Evolutionary conservation across 129 eudicot species (phyloP).

Genomic region (Mikania micrantha): DNA sequence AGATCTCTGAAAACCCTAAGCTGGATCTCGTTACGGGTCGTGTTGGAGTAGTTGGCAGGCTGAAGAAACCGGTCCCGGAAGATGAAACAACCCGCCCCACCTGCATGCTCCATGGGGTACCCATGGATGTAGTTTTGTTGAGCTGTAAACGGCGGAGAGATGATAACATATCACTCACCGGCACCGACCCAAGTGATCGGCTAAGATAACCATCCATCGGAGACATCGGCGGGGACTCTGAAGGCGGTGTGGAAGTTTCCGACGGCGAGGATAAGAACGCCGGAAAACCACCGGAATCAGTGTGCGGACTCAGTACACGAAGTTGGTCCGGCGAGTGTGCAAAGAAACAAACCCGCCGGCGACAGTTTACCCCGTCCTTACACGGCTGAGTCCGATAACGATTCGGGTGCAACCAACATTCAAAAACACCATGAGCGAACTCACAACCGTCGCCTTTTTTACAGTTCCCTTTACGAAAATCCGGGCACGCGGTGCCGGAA

Average conservation of each 20-base stretch:
- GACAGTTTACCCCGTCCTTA: conserved; percentile 61
- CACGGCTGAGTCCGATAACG: conserved; percentile 86
- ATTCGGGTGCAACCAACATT: conserved; percentile 83
- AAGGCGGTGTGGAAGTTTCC: conserved; percentile 39
- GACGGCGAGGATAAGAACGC: conserved; percentile 34
- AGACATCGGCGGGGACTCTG: conserved; percentile 67
- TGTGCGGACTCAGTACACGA: conserved; percentile 48
- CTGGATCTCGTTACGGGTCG: conserved; percentile 38
- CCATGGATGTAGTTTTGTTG: conserved; percentile 46
- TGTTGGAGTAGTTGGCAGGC: conserved; percentile 71
- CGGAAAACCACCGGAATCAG: conserved; percentile 12
- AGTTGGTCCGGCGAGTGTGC: conserved; percentile 90
- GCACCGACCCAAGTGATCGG: conserved; percentile 47
- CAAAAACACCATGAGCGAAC: conserved; percentile 76
- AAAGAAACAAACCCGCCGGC: conserved; percentile 69
- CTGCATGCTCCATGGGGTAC: conserved; percentile 36
- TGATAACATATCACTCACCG: conserved; percentile 49
- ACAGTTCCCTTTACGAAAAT: conserved; percentile 68
- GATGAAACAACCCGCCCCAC: conserved; percentile 36
- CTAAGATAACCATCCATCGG: conserved; percentile 41
- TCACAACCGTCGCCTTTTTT: conserved; percentile 73
- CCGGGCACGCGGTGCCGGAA: conserved; percentile 85
- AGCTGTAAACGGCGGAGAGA: conserved; percentile 70
- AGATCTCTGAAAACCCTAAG: conserved; percentile 36
- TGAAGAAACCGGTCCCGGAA: conserved; percentile 47